Evolutionary conservation across 495 filamentous ascomycete genomes (phyloP).

Genomic region (Lindgomyces ingoldianus): DNA sequence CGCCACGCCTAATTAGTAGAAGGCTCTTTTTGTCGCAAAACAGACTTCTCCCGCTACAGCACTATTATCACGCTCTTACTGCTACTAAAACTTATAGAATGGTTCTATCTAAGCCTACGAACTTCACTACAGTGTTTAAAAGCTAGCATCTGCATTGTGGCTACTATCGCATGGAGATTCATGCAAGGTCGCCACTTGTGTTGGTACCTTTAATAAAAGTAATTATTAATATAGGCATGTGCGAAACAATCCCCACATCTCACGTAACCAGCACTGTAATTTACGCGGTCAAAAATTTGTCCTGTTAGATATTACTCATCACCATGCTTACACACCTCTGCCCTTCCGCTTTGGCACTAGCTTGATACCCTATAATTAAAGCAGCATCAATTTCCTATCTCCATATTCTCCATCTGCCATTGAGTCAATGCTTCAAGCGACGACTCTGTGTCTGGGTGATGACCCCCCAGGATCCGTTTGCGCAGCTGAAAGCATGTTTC

Average conservation of each 20-base stretch:
- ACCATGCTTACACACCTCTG: too few relatives aligned
- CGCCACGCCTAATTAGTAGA: not conserved
- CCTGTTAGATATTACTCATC: too few relatives aligned
- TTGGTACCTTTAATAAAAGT: not conserved
- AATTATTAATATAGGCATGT: not conserved
- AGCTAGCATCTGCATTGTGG: not conserved
- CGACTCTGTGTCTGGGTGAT: not conserved
- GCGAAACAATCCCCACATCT: too few relatives aligned
- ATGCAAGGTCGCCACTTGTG: not conserved
- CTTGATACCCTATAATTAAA: too few relatives aligned
- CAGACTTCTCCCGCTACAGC: not conserved
- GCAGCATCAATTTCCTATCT: too few relatives aligned
- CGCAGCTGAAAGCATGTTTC: not conserved
- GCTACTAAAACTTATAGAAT: not conserved
- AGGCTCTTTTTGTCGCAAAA: not conserved
- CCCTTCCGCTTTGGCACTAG: too few relatives aligned
- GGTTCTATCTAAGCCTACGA: not conserved
- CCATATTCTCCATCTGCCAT: not conserved
- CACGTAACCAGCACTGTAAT: too few relatives aligned
- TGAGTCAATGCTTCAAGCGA: not conserved
- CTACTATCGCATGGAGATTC: not conserved
- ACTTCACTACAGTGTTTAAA: not conserved
- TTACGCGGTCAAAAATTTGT: too few relatives aligned
- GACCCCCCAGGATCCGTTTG: not conserved
- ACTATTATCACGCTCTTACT: not conserved